Conservation (phyloP, 495 filamentous ascomycete genomes). For the Neurospora intermedia region DNA sequence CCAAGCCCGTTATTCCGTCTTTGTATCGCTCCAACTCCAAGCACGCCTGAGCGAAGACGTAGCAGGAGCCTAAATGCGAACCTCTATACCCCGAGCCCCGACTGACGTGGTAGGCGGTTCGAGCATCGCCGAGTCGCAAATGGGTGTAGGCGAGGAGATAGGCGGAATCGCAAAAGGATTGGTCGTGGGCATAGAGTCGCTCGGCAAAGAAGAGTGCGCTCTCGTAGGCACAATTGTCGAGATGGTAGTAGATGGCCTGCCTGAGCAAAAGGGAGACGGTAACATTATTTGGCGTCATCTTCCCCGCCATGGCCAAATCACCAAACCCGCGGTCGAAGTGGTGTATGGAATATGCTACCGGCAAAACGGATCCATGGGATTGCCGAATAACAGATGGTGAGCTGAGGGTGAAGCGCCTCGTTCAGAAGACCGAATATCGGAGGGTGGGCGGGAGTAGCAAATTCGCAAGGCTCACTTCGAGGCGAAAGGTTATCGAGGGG, state of each 20-base stretch:
- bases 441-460: background rate
- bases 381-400: background rate
- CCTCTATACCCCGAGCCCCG: constrained; percentile 52
- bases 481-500: background rate
- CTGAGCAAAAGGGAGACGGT: constrained; percentile 65
- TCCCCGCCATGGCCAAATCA: constrained; percentile 5
- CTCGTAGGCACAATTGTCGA: constrained; percentile 78
- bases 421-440: background rate
- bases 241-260: constrained; percentile 80
- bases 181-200: constrained; percentile 73
- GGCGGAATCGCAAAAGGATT: constrained; percentile 61
- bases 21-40: constrained; percentile 63
- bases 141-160: constrained; percentile 80
- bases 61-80: constrained; percentile 75
- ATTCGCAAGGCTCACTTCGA: background rate
- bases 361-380: constrained; percentile 20
- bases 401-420: background rate
- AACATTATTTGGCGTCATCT: constrained; percentile 60
- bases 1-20: constrained; percentile 71
- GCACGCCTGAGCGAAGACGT: constrained; percentile 83
- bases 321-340: constrained; percentile 13
- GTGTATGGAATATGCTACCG: constrained; percentile 14
- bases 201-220: constrained; percentile 90
- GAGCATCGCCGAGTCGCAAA: constrained; percentile 64
- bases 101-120: constrained; percentile 56